Evolutionary conservation across 2,329 filamentous ascomycete genomes (phyloP), one percentile per base, ranked within the genome.

Genomic region (Cordyceps militaris): DNA sequence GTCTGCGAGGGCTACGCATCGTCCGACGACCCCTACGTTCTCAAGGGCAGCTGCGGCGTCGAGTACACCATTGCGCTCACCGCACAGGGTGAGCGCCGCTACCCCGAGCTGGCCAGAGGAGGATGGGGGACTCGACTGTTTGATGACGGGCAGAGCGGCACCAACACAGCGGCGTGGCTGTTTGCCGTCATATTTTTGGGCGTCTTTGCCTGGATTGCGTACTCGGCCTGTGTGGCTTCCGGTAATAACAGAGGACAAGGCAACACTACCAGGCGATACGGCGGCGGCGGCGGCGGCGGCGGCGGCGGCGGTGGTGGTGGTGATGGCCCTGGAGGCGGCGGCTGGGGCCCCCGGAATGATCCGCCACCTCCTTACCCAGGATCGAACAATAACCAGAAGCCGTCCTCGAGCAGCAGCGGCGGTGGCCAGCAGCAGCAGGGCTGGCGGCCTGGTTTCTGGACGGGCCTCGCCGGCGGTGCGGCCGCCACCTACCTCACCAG

Each of bases 41-140:
- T 97, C 56, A 91, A 89, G 66, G 94, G 94, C 23, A 94, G 89
- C 70, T 97, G 93, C 72, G 94, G 88, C 14, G 92, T 96, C 24
- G 90, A 96, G 73, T 97, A 97, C 72, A 80, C 87, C 14, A 73
- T 97, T 7, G 71, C 88, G 0, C 76, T 97, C 54, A 97, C 92
- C 1, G 84, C 87, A 11, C 77, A 80, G 61, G 94, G 94, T 3
- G 85, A 92, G 73, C 73, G 80, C 64, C 83, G 79, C 64, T 92
- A 87, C 69, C 89, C 87, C 1, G 69, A 80, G 38, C 66, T 83
- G 42, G 74, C 71, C 54, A 71, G 69, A 11, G 74, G 43, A 14
- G 24, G 38, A 55, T 71, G 69, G 8, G 74, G 66, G 46, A 69
- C 66, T 26, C 72, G 65, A 2, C 72, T 71, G 61, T 72, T 73